Percentiles rank a stretch among this genome's conserved stretches.
These are phyloP conservation scores for Cystobasidiaceae sp. DNA, from an alignment of 1,284 basidiomycete genomes.

Conservation along the genomic window DNA sequence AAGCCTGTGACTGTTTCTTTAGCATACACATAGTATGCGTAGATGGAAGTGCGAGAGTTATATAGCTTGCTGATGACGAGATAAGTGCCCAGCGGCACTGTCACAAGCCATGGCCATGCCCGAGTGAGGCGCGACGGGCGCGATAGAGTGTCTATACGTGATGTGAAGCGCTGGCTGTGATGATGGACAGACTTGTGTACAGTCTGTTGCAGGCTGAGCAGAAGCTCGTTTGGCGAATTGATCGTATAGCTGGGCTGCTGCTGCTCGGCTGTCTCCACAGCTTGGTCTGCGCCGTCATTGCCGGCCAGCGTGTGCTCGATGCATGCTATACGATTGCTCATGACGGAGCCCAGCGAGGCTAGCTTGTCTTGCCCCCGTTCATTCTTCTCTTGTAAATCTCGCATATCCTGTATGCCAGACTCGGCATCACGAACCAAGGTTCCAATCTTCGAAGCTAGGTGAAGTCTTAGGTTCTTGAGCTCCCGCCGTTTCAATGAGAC, in stretches of 20 bases:
- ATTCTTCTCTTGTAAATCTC: background rate
- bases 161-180: slow-evolving; percentile 15
- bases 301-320: background rate
- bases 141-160: background rate
- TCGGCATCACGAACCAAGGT: slow-evolving; percentile 17
- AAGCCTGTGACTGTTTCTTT: slow-evolving; percentile 69
- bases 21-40: slow-evolving; percentile 58
- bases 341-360: background rate
- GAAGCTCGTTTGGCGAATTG: slow-evolving; percentile 24
- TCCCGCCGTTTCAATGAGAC: slow-evolving; percentile 32
- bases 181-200: slow-evolving; percentile 24
- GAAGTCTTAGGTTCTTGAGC: slow-evolving; percentile 30
- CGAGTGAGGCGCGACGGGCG: slow-evolving; percentile 34
- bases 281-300: background rate
- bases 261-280: background rate
- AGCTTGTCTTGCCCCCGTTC: background rate
- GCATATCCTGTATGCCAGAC: background rate
- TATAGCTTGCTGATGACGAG: slow-evolving; percentile 31
- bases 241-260: slow-evolving; percentile 17
- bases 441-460: slow-evolving; percentile 37
- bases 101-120: slow-evolving; percentile 39
- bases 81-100: slow-evolving; percentile 32
- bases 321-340: background rate
- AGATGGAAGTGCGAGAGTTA: slow-evolving; percentile 39
- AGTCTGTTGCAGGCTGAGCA: slow-evolving; percentile 33